Percentiles rank a stretch among this genome's conserved stretches.
phyloP scores from a whole-genome alignment of 805 yeast species.

The Clavispora carvajalis region DNA sequence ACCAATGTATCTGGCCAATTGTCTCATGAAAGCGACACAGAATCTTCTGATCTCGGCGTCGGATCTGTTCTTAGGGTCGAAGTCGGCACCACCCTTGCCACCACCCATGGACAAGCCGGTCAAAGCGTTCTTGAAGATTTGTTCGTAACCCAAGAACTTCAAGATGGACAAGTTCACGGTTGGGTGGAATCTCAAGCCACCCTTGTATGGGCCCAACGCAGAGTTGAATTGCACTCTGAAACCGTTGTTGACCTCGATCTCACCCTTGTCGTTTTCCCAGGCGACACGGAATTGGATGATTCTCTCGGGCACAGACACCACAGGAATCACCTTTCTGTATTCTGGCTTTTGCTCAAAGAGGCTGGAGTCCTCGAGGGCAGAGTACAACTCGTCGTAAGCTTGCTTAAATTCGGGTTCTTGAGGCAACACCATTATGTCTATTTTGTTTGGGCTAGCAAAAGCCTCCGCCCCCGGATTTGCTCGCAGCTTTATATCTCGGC shows the following conservation, averaged over 20 bases:
- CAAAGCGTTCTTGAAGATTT: conserved; percentile 95
- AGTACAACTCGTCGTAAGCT: conserved; percentile 90
- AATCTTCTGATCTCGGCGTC: conserved; percentile 94
- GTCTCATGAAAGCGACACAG: conserved; percentile 94
- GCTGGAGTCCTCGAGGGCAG: conserved; percentile 87
- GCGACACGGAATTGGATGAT: conserved; percentile 93
- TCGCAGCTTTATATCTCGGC: neutral
- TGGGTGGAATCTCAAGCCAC: conserved; percentile 98
- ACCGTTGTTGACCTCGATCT: conserved; percentile 90
- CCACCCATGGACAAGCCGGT: conserved; percentile 99
- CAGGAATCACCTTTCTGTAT: conserved; percentile 81
- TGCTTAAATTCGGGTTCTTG: conserved; percentile 98
- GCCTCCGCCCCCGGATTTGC: neutral
- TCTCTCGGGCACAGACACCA: conserved; percentile 93
- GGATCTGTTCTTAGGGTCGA: conserved; percentile 93
- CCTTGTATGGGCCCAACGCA: conserved; percentile 98
- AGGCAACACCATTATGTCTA: conserved; percentile 62
- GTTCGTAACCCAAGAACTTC: conserved; percentile 96
- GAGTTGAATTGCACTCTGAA: conserved; percentile 98
- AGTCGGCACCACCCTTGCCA: conserved; percentile 99
- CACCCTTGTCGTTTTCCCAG: conserved; percentile 96
- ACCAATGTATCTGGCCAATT: conserved; percentile 93
- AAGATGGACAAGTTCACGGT: conserved; percentile 91
- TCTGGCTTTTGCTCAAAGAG: conserved; percentile 85
- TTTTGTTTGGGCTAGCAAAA: neutral